phyloP scores from a whole-genome alignment of 805 yeast species.

The Candida tammaniensis region DNA sequence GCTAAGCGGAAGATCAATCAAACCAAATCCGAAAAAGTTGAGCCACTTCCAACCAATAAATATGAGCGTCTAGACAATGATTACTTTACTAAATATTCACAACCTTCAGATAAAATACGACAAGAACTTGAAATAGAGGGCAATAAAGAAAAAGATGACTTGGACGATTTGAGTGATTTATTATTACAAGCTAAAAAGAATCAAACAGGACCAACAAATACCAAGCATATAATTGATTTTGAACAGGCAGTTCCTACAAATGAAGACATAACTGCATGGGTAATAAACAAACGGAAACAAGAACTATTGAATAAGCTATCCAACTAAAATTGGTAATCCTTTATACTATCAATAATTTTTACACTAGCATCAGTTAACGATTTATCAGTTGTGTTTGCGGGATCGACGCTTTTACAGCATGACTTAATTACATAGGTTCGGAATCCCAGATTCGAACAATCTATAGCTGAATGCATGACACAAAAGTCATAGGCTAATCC shows the following conservation, averaged over 20 bases:
- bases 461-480: constrained; percentile 74
- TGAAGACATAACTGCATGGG: constrained; percentile 42
- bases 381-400: constrained; percentile 40
- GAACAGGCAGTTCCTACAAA: constrained; percentile 2
- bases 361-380: constrained; percentile 34
- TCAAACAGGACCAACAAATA: too few species aligned
- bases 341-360: constrained; percentile 15
- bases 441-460: constrained; percentile 61
- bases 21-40: background rate
- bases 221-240: background rate
- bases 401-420: constrained; percentile 54
- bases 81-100: too few species aligned
- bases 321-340: constrained; percentile 9
- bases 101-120: too few species aligned
- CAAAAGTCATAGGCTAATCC: constrained; percentile 90
- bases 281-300: constrained; percentile 44
- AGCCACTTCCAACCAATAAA: too few species aligned
- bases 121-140: too few species aligned
- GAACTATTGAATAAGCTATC: constrained; percentile 36
- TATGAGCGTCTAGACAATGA: too few species aligned
- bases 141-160: too few species aligned
- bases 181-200: background rate
- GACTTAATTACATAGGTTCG: constrained; percentile 58
- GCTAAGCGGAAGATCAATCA: constrained; percentile 19
- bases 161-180: constrained; percentile 2